phyloP scores from a whole-genome alignment of 1,139 yeast species.

The Suhomyces taliae region DNA sequence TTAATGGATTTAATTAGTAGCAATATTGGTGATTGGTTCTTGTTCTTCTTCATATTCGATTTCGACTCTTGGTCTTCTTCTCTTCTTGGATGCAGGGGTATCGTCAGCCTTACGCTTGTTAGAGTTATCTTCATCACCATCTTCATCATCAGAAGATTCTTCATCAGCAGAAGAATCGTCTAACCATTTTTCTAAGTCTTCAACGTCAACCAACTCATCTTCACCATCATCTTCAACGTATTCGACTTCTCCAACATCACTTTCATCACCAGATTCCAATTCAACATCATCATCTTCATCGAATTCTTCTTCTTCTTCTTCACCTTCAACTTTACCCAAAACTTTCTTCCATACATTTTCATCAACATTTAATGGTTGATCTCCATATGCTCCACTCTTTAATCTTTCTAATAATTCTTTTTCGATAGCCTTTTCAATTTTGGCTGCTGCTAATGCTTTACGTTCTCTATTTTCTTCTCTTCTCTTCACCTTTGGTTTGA shows the following conservation, averaged over 20 bases:
- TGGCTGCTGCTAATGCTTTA: constrained; percentile 94
- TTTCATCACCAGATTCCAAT: constrained; percentile 55
- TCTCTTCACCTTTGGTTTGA: constrained; percentile 90
- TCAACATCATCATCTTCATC: constrained; percentile 61
- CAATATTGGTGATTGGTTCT: constrained; percentile 38
- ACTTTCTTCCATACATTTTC: constrained; percentile 95
- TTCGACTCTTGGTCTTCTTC: constrained; percentile 76
- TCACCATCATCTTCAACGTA: constrained; percentile 85
- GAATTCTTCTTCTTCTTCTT: constrained; percentile 60
- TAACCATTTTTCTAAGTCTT: constrained; percentile 88
- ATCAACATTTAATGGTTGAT: constrained; percentile 93
- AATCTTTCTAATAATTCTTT: constrained; percentile 90
- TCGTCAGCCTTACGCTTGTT: constrained; percentile 44
- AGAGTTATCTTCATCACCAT: constrained; percentile 18
- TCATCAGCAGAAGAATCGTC: constrained; percentile 54
- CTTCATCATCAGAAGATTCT: constrained; percentile 23
- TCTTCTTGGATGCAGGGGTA: constrained; percentile 41
- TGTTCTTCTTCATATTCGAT: constrained; percentile 81
- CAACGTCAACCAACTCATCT: constrained; percentile 87
- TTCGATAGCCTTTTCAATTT: constrained; percentile 93
- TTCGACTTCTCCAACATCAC: constrained; percentile 78
- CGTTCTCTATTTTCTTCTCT: constrained; percentile 93
- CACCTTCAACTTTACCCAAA: constrained; percentile 67
- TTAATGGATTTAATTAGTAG: constrained; percentile 5
- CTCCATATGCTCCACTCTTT: constrained; percentile 98